Base-by-base conservation (phyloP, 1,139 yeast species). In the Saccharomyces hybrid region DNA sequence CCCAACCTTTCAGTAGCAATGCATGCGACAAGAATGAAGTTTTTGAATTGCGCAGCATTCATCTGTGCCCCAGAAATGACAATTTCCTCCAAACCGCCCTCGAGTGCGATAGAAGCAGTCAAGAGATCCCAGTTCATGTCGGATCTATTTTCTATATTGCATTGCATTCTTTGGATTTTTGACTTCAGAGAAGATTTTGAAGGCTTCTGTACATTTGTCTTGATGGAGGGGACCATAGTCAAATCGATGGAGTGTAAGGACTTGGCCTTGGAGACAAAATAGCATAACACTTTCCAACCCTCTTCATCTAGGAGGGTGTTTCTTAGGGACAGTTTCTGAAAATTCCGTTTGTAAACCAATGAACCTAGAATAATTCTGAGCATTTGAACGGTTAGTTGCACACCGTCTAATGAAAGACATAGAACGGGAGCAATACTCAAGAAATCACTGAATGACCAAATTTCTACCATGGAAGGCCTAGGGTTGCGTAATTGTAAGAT, bases 61-160 rank as follows among this genome's bases (percentile, higher is more conserved):
- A 86, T 83, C 60, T 86, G 82, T 59, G 91, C 86, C 27, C 95
- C 93, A 13, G 86, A 83, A 53, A 86, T 68, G 41, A 86, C 78
- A 54, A 86, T 70, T 62, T 85, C 91, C 54, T 83, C 88, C n/a
- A 86, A 75, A 29, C 91, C 91, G 38, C 84, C 85, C 58, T 88
- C 74, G 1, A 83, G 82, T 13, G 84, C 80, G 11, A 86, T 66
- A 0, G 90, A 78, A 1, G 90, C 91, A 3, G 84, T 82, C 58
- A 86, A 74, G 47, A 86, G 70, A 25, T 84, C 59, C 95, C 95
- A 86, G 64, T 86, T 87, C 84, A 83, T 82, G 57, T 85, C 91
- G 7, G 83, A 76, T 61, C 95, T 73, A 54, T 83, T 78, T 16
- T 79, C 79, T 55, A 71, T 67, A 60, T 82, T 81, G 60, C 84